Conservation (phyloP, 2,329 filamentous ascomycete genomes). For the Malbranchea zuffiana region DNA sequence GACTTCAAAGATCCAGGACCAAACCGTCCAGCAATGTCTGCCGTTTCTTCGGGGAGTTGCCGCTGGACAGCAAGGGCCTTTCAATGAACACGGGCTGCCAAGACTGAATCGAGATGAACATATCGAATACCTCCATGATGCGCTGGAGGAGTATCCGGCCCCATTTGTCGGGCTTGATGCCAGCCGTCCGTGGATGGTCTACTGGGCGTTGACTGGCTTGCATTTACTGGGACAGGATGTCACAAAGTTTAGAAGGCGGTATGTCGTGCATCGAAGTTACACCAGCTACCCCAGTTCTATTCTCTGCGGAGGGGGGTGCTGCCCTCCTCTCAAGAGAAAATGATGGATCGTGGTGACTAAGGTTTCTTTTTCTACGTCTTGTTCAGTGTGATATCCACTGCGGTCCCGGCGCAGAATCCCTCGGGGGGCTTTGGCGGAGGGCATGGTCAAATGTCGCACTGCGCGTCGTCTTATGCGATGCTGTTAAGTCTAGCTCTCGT, state of each 20-base stretch:
- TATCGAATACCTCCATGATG: conserved; percentile 38
- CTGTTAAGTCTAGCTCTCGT: conserved; percentile 69
- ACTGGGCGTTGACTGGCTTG: conserved; percentile 76
- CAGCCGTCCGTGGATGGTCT: conserved; percentile 84
- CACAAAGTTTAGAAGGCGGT: conserved; percentile 52
- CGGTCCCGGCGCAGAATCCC: conserved; percentile 68
- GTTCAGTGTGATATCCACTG: conserved; percentile 57
- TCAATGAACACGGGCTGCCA: conserved; percentile 65
- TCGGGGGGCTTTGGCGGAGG: conserved; percentile 85
- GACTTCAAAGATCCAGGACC: conserved; percentile 57
- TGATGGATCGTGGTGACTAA: conserved; percentile 9
- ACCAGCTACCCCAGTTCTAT: conserved; percentile 1
- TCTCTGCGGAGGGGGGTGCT: background rate
- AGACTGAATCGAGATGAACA: conserved; percentile 55
- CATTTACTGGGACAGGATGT: conserved; percentile 65
- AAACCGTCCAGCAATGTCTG: conserved; percentile 57
- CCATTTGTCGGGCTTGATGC: conserved; percentile 68
- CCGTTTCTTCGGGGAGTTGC: conserved; percentile 49
- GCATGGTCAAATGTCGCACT: conserved; percentile 79
- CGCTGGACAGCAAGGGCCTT: conserved; percentile 40
- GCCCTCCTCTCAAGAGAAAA: background rate
- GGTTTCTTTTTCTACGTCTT: conserved; percentile 11
- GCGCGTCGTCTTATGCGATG: conserved; percentile 79
- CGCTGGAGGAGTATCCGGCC: conserved; percentile 51
- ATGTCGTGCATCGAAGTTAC: conserved; percentile 21